Evolutionary conservation across 192 early-diverging fungal genomes (phyloP).

Genomic region (Coemansia sp.): DNA sequence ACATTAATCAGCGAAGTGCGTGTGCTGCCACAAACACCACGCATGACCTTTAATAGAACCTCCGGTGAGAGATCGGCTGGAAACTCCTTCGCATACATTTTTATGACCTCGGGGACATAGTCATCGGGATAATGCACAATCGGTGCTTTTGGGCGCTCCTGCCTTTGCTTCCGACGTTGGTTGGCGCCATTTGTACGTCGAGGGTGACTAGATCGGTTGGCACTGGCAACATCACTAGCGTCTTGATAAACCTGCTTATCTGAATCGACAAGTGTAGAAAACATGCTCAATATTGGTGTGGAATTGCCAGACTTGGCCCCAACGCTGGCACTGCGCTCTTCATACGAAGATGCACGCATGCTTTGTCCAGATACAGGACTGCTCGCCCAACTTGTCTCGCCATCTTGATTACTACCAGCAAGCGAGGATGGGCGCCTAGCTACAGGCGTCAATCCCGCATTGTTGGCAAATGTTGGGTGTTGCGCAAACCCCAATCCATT

Average conservation of each 20-base stretch:
- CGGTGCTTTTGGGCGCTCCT: not conserved
- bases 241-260: not conserved
- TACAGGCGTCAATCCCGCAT: slow-evolving; percentile 1
- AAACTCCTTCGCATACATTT: slow-evolving; percentile 40
- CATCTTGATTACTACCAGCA: slow-evolving; percentile 8
- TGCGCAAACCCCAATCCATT: not conserved
- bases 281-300: not conserved
- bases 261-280: not conserved
- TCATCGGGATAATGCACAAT: slow-evolving; percentile 16
- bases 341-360: slow-evolving; percentile 1
- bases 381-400: slow-evolving; percentile 4
- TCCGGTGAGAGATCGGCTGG: slow-evolving; percentile 36
- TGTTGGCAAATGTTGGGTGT: slow-evolving; percentile 3
- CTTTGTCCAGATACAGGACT: slow-evolving; percentile 6
- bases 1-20: slow-evolving; percentile 50
- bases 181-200: not conserved
- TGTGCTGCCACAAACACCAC: slow-evolving; percentile 40
- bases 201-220: not conserved
- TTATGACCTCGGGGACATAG: slow-evolving; percentile 43
- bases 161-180: not conserved
- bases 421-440: slow-evolving; percentile 15
- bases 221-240: not conserved
- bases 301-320: slow-evolving; percentile 17
- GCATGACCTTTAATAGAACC: slow-evolving; percentile 46
- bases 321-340: slow-evolving; percentile 13